These are phyloP conservation scores for Eimeria tenella DNA, from an alignment of 169 alveolate species.

Conservation along the genomic window DNA sequence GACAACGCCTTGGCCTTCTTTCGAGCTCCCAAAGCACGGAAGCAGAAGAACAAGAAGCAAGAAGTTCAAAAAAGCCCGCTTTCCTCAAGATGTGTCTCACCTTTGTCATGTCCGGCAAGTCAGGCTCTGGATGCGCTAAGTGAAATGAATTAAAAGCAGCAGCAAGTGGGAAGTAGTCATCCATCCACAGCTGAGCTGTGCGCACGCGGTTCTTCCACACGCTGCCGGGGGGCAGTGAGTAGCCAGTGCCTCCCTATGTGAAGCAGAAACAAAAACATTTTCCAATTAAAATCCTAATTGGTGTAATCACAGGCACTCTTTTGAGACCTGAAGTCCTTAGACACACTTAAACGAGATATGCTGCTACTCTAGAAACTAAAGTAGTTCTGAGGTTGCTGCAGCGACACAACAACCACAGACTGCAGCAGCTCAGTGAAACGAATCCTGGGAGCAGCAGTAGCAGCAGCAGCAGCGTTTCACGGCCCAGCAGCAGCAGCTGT, in stretches of 20 bases:
- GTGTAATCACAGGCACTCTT: background rate
- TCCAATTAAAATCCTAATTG: background rate
- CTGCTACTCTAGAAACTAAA: no score
- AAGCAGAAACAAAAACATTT: background rate
- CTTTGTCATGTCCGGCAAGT: background rate
- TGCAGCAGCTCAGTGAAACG: background rate
- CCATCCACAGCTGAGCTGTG: constrained; percentile 83
- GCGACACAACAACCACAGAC: background rate
- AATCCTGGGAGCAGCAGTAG: background rate
- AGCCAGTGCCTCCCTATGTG: constrained; percentile 82
- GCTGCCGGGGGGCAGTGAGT: constrained; percentile 76
- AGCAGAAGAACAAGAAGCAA: no score
- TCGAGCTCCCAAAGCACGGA: no score
- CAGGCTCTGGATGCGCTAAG: background rate
- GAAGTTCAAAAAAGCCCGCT: background rate
- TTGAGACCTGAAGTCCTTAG: no score
- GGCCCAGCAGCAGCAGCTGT: no score
- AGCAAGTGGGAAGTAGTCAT: constrained; percentile 80
- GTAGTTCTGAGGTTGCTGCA: no score
- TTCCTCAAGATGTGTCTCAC: background rate
- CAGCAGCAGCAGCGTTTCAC: background rate
- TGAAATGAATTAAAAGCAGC: constrained; percentile 44
- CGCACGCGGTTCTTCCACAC: constrained; percentile 83
- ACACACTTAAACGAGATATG: no score
- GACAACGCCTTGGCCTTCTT: no score